Conservation (phyloP, 345 rosid species). For the Eucalyptus urophylla region DNA sequence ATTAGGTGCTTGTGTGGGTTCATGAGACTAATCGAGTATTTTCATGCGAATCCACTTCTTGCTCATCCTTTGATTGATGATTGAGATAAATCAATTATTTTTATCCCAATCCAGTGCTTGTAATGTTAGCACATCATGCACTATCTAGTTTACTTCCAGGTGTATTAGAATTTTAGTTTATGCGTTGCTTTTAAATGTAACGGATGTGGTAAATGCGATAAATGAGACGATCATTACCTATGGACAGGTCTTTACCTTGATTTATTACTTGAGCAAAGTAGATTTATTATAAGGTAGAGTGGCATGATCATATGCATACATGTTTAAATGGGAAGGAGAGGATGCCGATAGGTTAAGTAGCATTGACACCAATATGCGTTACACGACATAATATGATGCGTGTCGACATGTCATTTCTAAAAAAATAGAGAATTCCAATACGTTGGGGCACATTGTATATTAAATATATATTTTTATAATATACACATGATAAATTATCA, state of each 20-base stretch:
- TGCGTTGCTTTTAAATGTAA: not conserved
- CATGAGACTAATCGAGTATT: too few relatives aligned
- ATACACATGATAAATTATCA: too few relatives aligned
- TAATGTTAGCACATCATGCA: not conserved
- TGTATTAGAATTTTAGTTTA: not conserved
- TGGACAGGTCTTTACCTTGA: conserved; percentile 44
- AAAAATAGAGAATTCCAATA: too few relatives aligned
- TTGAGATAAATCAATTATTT: not conserved
- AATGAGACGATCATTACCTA: conserved; percentile 77
- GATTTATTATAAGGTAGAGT: not conserved
- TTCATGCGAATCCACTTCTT: too few relatives aligned
- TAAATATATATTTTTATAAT: too few relatives aligned
- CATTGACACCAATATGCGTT: accelerated
- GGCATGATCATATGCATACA: not conserved
- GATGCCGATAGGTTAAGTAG: not conserved
- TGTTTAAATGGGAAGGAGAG: not conserved
- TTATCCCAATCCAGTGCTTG: not conserved
- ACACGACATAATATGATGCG: too few relatives aligned
- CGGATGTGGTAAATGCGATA: conserved; percentile 18
- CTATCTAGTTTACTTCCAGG: not conserved
- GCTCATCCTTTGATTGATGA: not conserved
- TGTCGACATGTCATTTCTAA: too few relatives aligned
- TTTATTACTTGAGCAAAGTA: not conserved
- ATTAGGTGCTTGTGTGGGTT: not conserved
- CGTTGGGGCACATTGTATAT: accelerated